Evolutionary conservation across 2,329 filamentous ascomycete genomes (phyloP).

Genomic region (Fusarium abutilonis): DNA sequence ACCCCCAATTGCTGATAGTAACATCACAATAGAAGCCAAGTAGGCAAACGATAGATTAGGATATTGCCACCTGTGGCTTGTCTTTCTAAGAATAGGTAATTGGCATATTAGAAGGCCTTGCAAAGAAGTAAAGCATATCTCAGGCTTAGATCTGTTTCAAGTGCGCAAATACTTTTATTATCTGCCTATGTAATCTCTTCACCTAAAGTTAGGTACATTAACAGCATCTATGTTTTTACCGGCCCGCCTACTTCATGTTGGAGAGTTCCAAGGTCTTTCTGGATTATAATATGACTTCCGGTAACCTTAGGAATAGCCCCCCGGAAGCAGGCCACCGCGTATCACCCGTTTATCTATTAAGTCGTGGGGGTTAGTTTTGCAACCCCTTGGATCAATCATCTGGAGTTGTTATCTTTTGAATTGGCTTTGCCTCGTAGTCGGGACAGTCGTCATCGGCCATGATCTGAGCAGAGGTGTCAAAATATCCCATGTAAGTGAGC

Average conservation of each 20-base stretch:
- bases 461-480: slow-evolving; percentile 1
- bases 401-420: slow-evolving; percentile 1
- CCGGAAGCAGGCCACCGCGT: slow-evolving; percentile 10
- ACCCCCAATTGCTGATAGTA: no score
- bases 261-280: slow-evolving; percentile 2
- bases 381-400: slow-evolving; percentile 1
- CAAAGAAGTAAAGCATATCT: no score
- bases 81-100: no score
- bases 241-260: neutral
- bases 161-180: no score
- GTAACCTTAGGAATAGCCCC: slow-evolving; percentile 14
- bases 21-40: no score
- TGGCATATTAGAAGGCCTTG: no score
- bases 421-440: neutral
- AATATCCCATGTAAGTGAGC: slow-evolving; percentile 10
- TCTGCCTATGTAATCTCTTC: no score
- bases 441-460: neutral
- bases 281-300: slow-evolving; percentile 17
- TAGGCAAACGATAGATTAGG: no score
- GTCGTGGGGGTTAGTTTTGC: neutral
- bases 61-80: no score
- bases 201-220: no score
- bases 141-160: no score
- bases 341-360: slow-evolving; percentile 8
- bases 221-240: no score